A percentile compares a stretch with the other conserved stretches of the same genome.
Conservation (phyloP, 371 early-diverging fungal species). For the Mortierella sp. region DNA sequence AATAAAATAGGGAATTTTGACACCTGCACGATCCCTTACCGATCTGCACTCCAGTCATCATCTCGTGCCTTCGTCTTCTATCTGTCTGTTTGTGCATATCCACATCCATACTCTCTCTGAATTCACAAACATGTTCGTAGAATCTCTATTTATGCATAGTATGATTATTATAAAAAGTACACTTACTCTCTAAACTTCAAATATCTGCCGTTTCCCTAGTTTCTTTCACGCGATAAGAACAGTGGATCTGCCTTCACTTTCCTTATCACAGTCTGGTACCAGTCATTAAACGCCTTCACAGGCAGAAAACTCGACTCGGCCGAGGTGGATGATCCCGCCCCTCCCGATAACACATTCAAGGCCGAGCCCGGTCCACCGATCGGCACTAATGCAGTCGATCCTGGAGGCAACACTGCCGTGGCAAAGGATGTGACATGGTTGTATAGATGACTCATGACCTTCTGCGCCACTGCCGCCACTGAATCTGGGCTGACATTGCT, state of each 20-base stretch:
- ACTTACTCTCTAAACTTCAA: too few relatives aligned
- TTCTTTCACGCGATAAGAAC: constrained; percentile 33
- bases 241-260: constrained; percentile 69
- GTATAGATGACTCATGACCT: constrained; percentile 76
- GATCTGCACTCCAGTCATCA: too few relatives aligned
- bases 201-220: too few relatives aligned
- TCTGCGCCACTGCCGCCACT: constrained; percentile 49
- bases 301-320: constrained; percentile 65
- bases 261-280: constrained; percentile 77
- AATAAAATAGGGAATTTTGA: too few relatives aligned
- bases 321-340: background rate
- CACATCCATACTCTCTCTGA: too few relatives aligned
- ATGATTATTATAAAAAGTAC: too few relatives aligned
- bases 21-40: background rate
- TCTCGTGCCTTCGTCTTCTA: background rate
- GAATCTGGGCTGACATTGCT: constrained; percentile 24
- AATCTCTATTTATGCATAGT: too few relatives aligned
- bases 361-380: constrained; percentile 56
- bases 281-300: constrained; percentile 86
- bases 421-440: constrained; percentile 86
- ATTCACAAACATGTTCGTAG: too few relatives aligned
- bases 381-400: constrained; percentile 64
- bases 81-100: background rate
- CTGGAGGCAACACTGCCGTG: constrained; percentile 69
- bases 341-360: constrained; percentile 14